Evolutionary conservation across 2,329 filamentous ascomycete species (phyloP).

Genomic region (Lecanosticta acicola): DNA sequence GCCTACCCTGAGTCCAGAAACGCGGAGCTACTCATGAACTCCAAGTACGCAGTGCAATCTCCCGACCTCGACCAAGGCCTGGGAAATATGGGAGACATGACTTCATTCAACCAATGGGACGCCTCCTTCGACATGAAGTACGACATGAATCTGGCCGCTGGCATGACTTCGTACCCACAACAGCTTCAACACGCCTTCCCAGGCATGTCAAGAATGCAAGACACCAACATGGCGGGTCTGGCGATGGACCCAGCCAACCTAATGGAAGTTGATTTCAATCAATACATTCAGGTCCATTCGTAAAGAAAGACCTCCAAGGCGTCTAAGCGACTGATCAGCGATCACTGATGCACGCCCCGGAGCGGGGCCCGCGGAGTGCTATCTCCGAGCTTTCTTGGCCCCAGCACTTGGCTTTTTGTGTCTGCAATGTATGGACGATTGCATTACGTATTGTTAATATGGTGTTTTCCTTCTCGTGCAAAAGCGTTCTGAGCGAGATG

Average conservation of each 20-base stretch:
- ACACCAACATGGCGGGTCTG: conserved; percentile 3
- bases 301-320: no score
- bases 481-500: neutral
- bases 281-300: conserved; percentile 26
- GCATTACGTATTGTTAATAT: no score
- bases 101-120: conserved; percentile 10
- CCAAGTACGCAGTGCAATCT: conserved; percentile 19
- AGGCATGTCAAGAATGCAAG: conserved; percentile 11
- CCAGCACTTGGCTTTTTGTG: no score
- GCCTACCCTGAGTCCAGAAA: conserved; percentile 14
- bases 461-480: no score
- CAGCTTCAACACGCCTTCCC: conserved; percentile 10
- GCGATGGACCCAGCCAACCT: conserved; percentile 8
- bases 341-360: neutral
- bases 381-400: no score
- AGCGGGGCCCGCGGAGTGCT: neutral
- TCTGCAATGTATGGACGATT: no score
- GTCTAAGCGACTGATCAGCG: no score
- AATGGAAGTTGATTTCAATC: conserved; percentile 28
- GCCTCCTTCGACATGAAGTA: conserved; percentile 12
- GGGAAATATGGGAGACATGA: conserved; percentile 5
- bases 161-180: conserved; percentile 10
- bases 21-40: conserved; percentile 19
- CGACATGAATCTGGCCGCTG: conserved; percentile 1
- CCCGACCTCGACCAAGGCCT: conserved; percentile 12